Evolutionary conservation across 2,329 filamentous ascomycete species (phyloP).

Genomic region (Chaetomium sp.): DNA sequence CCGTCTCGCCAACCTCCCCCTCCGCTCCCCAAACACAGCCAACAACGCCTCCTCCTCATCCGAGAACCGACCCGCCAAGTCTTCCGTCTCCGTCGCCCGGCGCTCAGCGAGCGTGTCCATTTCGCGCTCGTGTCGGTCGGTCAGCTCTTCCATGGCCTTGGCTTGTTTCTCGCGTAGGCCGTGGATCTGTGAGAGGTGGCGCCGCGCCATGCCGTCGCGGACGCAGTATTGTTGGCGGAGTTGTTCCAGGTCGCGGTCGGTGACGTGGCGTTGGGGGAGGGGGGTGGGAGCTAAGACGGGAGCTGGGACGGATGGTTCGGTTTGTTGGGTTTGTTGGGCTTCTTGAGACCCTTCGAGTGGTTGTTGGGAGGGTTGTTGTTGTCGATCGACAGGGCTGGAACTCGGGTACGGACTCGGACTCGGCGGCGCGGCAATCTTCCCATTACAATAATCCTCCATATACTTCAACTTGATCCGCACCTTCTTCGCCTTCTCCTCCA

Average conservation of each 20-base stretch:
- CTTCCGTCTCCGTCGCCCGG: slow-evolving; percentile 23
- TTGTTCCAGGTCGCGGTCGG: slow-evolving; percentile 52
- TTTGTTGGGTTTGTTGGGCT: background rate
- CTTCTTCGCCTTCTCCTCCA: slow-evolving; percentile 51
- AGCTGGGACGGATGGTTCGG: background rate
- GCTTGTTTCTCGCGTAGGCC: slow-evolving; percentile 59
- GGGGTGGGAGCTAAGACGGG: background rate
- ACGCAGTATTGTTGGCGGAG: slow-evolving; percentile 56
- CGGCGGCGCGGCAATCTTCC: slow-evolving; percentile 27
- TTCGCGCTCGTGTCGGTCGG: slow-evolving; percentile 49
- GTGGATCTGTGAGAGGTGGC: slow-evolving; percentile 56
- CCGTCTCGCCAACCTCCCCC: no score
- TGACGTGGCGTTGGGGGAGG: slow-evolving; percentile 48
- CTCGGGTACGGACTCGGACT: slow-evolving; percentile 12
- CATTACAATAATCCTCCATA: slow-evolving; percentile 61
- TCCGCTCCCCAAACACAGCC: no score
- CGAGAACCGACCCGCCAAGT: no score
- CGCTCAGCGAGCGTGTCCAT: slow-evolving; percentile 39
- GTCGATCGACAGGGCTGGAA: background rate
- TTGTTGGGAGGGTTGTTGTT: background rate
- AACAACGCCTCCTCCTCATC: no score
- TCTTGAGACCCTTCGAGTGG: background rate
- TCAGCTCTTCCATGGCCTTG: slow-evolving; percentile 53
- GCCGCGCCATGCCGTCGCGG: slow-evolving; percentile 51
- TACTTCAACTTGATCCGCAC: slow-evolving; percentile 44